Evolutionary conservation across 2,329 filamentous ascomycete genomes (phyloP), one percentile per base, ranked within the genome.

Genomic region (Aspergillus piperis): DNA sequence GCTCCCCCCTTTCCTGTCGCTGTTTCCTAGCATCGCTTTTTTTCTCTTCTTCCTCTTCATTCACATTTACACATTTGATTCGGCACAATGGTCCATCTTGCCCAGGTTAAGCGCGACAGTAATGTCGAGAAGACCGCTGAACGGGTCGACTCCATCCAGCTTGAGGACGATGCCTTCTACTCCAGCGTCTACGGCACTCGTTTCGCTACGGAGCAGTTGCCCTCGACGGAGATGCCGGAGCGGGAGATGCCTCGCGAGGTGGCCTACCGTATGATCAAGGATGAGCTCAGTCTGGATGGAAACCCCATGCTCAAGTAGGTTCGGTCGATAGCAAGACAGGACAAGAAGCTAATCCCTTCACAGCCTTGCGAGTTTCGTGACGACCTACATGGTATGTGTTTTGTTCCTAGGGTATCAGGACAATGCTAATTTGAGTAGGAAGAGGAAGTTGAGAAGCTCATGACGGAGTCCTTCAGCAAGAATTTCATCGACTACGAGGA

Each of bases 191-290:
- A 97, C 73, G 94, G 93, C 72, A 93, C 90, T 64, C 86, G 84
- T 64, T 97, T 92, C 73, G 94, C 94, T 21, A 85, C 86, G 32
- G 81, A 90, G 72, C 91, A 96, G 70, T 82, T 98, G 44, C 92
- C 93, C 27, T 86, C 84, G 72, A 82, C 90, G 72, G 89, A 92
- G 80, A 97, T 98, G 86, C 92, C 94, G 1, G 92, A 96, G 70
- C 71, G 79, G 19, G 91, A 96, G 78, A 96, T 97, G 93, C 94
- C 94, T 48, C 88, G 86, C 68, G 90, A 96, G 67, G 86, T 96
- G 55, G 94, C 94, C n/a, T 96, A 97, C 77, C 89, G 92, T 52
- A 90, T 97, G 90, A 97, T 97, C 83, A 94, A 92, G 82, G 94
- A 97, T 75, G 91, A 96, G 73, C 82, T 97, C 65, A 95, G 90